Conservation (phyloP, 2,329 filamentous ascomycete genomes). For the Chaetothyriales sp. region DNA sequence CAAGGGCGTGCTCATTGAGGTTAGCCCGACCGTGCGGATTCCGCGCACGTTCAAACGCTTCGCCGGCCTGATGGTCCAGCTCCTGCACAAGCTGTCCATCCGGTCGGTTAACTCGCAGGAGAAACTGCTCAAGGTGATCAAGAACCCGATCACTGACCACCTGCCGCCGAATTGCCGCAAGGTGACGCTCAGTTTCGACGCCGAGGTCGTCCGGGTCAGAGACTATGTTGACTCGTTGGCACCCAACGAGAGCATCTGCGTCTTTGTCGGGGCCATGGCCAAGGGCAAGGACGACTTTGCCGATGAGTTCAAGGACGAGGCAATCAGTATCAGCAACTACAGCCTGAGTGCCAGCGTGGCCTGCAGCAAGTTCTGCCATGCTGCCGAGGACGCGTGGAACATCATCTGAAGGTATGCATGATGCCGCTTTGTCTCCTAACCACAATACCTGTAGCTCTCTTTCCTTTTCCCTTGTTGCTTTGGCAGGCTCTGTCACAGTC, state of each 20-base stretch:
- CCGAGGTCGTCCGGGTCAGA: slow-evolving; percentile 67
- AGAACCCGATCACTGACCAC: slow-evolving; percentile 95
- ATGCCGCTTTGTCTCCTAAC: background rate
- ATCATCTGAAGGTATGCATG: slow-evolving; percentile 49
- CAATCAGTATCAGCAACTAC: slow-evolving; percentile 97
- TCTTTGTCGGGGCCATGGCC: slow-evolving; percentile 97
- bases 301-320: slow-evolving; percentile 85
- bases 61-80: slow-evolving; percentile 94
- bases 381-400: slow-evolving; percentile 89
- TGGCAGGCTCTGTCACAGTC: slow-evolving; percentile 23
- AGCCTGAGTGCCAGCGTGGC: slow-evolving; percentile 93
- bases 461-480: slow-evolving; percentile 4
- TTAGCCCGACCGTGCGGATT: slow-evolving; percentile 94
- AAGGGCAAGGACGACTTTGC: slow-evolving; percentile 94
- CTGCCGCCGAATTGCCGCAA: slow-evolving; percentile 94
- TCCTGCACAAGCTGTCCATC: slow-evolving; percentile 88
- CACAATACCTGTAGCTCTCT: background rate
- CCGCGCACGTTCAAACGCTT: slow-evolving; percentile 98
- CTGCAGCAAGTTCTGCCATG: slow-evolving; percentile 99
- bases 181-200: slow-evolving; percentile 89
- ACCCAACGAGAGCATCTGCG: slow-evolving; percentile 82
- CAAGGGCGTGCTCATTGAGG: slow-evolving; percentile 92
- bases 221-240: slow-evolving; percentile 74
- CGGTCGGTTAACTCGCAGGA: slow-evolving; percentile 93
- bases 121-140: slow-evolving; percentile 92